Evolutionary conservation across 805 yeast genomes (phyloP), one percentile per base, ranked within the genome.

Genomic region (Nematodospora valgi): DNA sequence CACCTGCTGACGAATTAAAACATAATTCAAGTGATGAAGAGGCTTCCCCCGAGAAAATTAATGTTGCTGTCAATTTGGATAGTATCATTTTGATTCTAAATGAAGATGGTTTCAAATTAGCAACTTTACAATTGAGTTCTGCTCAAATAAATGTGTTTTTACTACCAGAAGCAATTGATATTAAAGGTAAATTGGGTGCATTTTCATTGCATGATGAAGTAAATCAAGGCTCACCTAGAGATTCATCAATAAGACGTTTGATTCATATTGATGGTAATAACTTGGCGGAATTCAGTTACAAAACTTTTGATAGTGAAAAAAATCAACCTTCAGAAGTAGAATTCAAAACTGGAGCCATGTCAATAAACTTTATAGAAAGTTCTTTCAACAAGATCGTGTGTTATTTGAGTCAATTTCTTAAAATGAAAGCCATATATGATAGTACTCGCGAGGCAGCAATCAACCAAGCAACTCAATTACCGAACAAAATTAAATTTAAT

Each of bases 371-470:
- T 52, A 80, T 87, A 13, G 96, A 91, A 48, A 83, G 79, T 40
- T 83, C 97, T 0, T 71, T 88, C 39, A 70, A 79, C 22, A 74
- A 80, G 44, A 72, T 94, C 8, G 50, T 82, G 20, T 67, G 72
- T 8, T 91, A 78, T 48, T 62, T 87, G 48, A 76, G 76, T 44
- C 83, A 82, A 46, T 85, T 94, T 50, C 82, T 78, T 39, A 74
- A 74, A 46, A 86, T 91, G 95, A 93, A 93, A 57, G 76, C 75
- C 4, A 69, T 89, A n/a, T 94, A 85, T 56, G 98, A 93, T 50
- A 66, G 74, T 14, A 95, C 98, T 0, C 74, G 98, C 39, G 86
- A 82, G 49, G 86, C 88, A 8, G 96, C 98, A 0, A 74, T 87
- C 46, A 76, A 82, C 46, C 95, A 86, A 54, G 93, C 93, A 0